phyloP scores from a whole-genome alignment of 805 yeast genomes.

The Monosporozyma unispora region DNA sequence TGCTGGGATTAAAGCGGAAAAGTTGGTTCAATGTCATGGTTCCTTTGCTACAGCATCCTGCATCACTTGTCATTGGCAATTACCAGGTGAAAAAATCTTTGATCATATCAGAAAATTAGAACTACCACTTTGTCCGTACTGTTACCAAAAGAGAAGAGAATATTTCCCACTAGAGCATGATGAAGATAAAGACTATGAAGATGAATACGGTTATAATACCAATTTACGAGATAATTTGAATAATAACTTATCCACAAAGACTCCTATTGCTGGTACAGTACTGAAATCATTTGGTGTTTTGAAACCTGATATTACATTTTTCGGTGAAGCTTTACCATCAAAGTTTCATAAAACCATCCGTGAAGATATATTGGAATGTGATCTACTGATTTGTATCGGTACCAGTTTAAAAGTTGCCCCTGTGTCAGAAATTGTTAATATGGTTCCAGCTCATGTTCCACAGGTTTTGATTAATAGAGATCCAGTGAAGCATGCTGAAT shows the following conservation, averaged over 20 bases:
- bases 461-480: slow-evolving; percentile 75
- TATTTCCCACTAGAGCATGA: slow-evolving; percentile 17
- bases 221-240: slow-evolving; percentile 3
- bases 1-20: slow-evolving; percentile 62
- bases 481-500: slow-evolving; percentile 64
- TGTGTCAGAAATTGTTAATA: slow-evolving; percentile 77
- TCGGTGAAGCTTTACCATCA: slow-evolving; percentile 75
- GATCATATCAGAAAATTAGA: slow-evolving; percentile 48
- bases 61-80: slow-evolving; percentile 58
- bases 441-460: slow-evolving; percentile 64
- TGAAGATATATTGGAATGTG: slow-evolving; percentile 60
- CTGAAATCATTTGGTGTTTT: slow-evolving; percentile 63
- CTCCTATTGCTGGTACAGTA: slow-evolving; percentile 5
- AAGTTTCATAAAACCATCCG: slow-evolving; percentile 51
- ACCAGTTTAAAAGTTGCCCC: slow-evolving; percentile 91
- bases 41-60: slow-evolving; percentile 86
- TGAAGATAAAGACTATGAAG: slow-evolving; percentile 4
- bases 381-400: slow-evolving; percentile 75
- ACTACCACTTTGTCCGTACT: slow-evolving; percentile 65
- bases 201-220: slow-evolving; percentile 5
- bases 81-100: slow-evolving; percentile 58
- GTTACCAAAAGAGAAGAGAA: slow-evolving; percentile 39
- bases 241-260: neutral
- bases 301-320: slow-evolving; percentile 90
- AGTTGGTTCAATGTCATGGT: slow-evolving; percentile 84